Base-by-base conservation (phyloP, 257 asterid species). In the Handroanthus guayacan region DNA sequence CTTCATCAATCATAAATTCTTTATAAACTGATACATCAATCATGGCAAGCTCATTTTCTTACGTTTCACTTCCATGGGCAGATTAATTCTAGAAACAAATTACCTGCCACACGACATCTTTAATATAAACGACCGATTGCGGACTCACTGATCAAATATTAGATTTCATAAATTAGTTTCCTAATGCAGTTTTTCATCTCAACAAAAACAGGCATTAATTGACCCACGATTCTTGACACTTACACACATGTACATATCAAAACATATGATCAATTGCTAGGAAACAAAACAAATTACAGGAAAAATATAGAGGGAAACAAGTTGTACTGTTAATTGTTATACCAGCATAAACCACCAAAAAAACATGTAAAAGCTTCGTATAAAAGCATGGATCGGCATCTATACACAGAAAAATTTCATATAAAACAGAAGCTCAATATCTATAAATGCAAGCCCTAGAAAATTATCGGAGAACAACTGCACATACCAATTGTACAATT, bases 11-110 rank as follows among this genome's bases (percentile, higher is more conserved):
- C 20, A 43, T 14, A n/a, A 68, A 17, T 5, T 18, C 17, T 25
- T 44, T 20, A 48, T 57, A 11, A 72, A 64, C 62, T 20, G 38
- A 72, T 58, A 48, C 64, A 52, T 67, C 57, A 51, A 69, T 62
- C 48, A 67, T 45, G 50, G 68, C 31, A 25, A 25, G 31, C 1
- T 25, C 31, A 25, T 1, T 25, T 25, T 25, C 31, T 25, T 25
- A 25, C 1, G 1, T 25, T 0, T 25, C 31, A 25, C 31, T 25
- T 25, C 31, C 61, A 38, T 61, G 31, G 69, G 6, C 48, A 61
- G 31, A 60, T 45, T 34, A 62, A 6, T 62, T 31, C 12, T 18
- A 25, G 31, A 25, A 25, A 25, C 31, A 25, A 25, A 25, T 47
- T 52, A 14, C 63, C 52, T n/a, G 52, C 75, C 51, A 36, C 38